Evolutionary conservation across 345 rosid genomes (phyloP), one percentile per base, ranked within the genome.

Genomic region (Populus simonii): DNA sequence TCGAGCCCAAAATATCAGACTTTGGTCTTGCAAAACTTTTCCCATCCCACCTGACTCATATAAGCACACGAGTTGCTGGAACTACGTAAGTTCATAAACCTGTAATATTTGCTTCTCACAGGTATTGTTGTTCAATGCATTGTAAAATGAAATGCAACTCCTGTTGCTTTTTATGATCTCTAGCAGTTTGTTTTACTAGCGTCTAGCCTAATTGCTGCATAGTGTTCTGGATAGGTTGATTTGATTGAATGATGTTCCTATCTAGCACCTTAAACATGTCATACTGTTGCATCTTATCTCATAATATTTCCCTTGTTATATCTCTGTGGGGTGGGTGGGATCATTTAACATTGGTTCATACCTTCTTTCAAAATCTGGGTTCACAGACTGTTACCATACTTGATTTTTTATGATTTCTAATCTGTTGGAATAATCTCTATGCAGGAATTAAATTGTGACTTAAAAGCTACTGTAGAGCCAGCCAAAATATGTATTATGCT

Each of bases 21-120:
- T 92, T 92, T 69, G 96, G 96, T 71, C 91, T 92, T 38, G 93
- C 96, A 10, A 92, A 92, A 84, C 88, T 92, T 72, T 86, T 92
- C 78, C 93, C 93, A 8, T 45, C 83, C 59, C 80, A 90, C 74
- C 16, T 74, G 76, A 92, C 96, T 73, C 96, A 92, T 51, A 75
- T 92, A 41, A 90, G 93, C 38, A 92, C 96, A 33, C 88, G 90
- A 23, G 93, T 92, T 66, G 93, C 96, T 5, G 96, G 96, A 72
- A 92, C 93, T 15, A 81, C 73, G 93, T 92, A 72, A 88, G 93
- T 85, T 67, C 49, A 16, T 74, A 23, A 73, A 66, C 72, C 61
- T 51, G 5, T 35, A 43, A 11, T 47, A 49, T 27, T 65, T 38
- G 75, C 49, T 70, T 73, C 16, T 23, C 29, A 53, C 66, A 12